Evolutionary conservation across 1,284 basidiomycete species (phyloP).

Genomic region (Erythrobasidium hasegawianum): DNA sequence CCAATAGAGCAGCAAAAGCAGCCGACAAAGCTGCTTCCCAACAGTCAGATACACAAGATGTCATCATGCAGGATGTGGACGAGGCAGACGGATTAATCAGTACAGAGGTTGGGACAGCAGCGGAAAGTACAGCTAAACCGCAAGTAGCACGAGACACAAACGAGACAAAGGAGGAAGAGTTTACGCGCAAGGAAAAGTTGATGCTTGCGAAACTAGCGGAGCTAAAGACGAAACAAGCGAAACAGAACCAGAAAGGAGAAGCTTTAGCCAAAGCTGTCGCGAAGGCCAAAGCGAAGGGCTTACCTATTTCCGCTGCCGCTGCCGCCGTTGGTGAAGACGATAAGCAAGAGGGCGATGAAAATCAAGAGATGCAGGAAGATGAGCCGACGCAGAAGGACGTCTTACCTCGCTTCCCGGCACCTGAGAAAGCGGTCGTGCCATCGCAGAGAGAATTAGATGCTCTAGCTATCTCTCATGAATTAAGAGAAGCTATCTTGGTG

Average conservation of each 20-base stretch:
- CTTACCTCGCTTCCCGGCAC: constrained; percentile 32
- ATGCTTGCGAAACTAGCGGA: constrained; percentile 14
- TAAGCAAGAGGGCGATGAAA: neutral
- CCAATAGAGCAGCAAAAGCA: constrained; percentile 10
- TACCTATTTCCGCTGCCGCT: neutral
- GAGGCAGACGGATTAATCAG: neutral
- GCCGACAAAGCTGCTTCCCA: neutral
- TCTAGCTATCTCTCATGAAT: constrained; percentile 28
- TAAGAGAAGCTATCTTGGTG: constrained; percentile 21
- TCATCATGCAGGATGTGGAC: neutral
- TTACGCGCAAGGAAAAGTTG: constrained; percentile 3
- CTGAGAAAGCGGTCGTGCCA: constrained; percentile 16
- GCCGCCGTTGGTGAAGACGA: constrained; percentile 6
- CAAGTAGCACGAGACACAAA: neutral
- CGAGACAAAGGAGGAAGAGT: neutral
- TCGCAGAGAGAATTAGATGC: constrained; percentile 26
- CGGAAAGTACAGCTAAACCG: neutral
- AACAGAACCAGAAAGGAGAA: constrained; percentile 5
- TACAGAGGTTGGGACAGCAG: neutral
- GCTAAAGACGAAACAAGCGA: constrained; percentile 18
- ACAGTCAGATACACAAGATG: neutral
- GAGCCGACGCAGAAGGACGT: constrained; percentile 22
- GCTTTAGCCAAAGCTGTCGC: neutral
- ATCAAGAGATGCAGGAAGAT: neutral
- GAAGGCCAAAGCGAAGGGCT: constrained; percentile 17